A percentile compares a stretch with the other conserved stretches of the same genome.
Conservation (phyloP, 345 rosid genomes). For the Boechera retrofracta region DNA sequence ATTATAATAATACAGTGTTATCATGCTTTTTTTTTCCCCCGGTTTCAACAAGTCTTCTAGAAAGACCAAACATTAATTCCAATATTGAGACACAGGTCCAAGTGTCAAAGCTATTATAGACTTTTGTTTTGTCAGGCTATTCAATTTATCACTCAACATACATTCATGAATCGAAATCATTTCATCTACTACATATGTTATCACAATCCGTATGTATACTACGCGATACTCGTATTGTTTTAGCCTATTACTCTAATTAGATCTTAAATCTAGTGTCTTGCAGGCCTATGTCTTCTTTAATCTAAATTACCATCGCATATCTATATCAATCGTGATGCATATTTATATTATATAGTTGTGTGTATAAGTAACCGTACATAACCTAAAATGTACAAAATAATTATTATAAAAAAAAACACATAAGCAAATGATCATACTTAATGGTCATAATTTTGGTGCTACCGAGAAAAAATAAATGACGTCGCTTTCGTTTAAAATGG, state of each 20-base stretch:
- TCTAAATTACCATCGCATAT: background rate
- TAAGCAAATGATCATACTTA: too few relatives aligned
- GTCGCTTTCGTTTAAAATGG: too few relatives aligned
- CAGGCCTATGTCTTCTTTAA: background rate
- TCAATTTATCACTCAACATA: too few relatives aligned
- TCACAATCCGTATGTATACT: background rate
- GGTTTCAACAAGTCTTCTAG: constrained; percentile 39
- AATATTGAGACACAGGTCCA: constrained; percentile 24
- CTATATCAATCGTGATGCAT: background rate
- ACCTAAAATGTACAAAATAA: too few relatives aligned
- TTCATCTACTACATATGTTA: background rate
- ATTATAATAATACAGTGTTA: background rate
- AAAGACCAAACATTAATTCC: constrained; percentile 16
- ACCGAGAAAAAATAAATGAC: too few relatives aligned
- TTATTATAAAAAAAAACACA: too few relatives aligned
- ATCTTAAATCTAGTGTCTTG: background rate
- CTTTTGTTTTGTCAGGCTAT: background rate
- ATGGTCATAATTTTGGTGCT: too few relatives aligned
- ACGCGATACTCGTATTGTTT: background rate
- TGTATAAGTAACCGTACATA: too few relatives aligned
- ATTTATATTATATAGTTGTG: too few relatives aligned
- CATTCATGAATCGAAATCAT: background rate
- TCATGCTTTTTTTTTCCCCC: too few relatives aligned
- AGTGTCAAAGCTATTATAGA: constrained; percentile 16
- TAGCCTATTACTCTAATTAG: background rate